phyloP scores from a whole-genome alignment of 176 grass and related monocot genomes.

The Phoenix roebelenii region DNA sequence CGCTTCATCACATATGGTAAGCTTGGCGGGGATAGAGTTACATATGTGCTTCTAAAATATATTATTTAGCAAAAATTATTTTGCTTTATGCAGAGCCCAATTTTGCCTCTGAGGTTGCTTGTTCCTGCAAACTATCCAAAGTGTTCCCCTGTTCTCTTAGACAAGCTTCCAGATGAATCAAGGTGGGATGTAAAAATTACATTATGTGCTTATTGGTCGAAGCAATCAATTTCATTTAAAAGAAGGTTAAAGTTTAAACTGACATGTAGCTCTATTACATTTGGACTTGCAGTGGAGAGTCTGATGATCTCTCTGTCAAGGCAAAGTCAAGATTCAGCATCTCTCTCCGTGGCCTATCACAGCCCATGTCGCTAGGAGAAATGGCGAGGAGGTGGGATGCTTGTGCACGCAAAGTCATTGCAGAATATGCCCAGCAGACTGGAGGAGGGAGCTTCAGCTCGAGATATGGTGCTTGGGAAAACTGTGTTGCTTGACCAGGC shows the following conservation, averaged over 20 bases:
- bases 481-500: constrained; percentile 36
- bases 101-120: constrained; percentile 79
- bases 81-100: constrained; percentile 49
- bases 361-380: constrained; percentile 75
- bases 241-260: too few species aligned
- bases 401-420: constrained; percentile 55
- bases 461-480: constrained; percentile 66
- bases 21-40: background rate
- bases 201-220: too few species aligned
- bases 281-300: constrained; percentile 35
- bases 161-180: constrained; percentile 77
- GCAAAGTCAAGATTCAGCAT: constrained; percentile 57
- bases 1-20: constrained; percentile 75
- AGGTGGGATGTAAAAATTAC: constrained; percentile 25
- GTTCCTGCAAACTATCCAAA: constrained; percentile 81
- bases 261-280: background rate
- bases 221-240: too few species aligned
- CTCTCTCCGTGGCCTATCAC: constrained; percentile 49
- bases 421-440: constrained; percentile 71
- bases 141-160: constrained; percentile 84
- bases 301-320: constrained; percentile 67
- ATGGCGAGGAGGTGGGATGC: constrained; percentile 82
- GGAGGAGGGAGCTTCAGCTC: constrained; percentile 95
- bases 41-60: too few species aligned
- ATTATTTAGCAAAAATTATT: too few species aligned